Conservation (phyloP, 2,329 filamentous ascomycete genomes). For the Fusarium papillatum region DNA sequence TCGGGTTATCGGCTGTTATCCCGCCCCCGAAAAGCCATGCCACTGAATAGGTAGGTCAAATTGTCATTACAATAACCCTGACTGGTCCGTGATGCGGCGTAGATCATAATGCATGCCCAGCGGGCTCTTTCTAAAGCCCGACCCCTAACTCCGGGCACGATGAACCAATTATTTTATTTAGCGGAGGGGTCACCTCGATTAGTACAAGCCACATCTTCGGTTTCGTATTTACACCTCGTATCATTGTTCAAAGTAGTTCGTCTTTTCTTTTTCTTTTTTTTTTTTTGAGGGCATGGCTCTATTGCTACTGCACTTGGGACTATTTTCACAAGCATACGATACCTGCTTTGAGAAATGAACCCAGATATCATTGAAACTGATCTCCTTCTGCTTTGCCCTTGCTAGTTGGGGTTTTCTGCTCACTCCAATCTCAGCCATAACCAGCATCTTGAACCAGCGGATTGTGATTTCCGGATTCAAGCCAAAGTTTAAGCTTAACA, state of each 20-base stretch:
- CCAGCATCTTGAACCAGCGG: not conserved
- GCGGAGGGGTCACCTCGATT: not conserved
- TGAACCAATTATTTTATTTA: not conserved
- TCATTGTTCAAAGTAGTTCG: not conserved
- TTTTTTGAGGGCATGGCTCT: not conserved
- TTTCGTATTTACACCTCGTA: not conserved
- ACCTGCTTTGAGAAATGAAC: not conserved
- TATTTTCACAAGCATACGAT: not conserved
- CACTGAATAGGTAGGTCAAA: not conserved
- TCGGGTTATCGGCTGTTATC: not conserved
- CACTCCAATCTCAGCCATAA: not conserved
- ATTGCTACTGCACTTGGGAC: not conserved
- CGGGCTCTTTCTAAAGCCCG: not conserved
- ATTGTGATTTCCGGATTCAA: not conserved
- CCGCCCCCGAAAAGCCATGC: not conserved
- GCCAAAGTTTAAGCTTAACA: not conserved
- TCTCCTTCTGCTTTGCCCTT: not conserved
- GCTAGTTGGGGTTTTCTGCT: not conserved
- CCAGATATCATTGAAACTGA: not conserved
- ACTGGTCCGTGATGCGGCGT: not conserved
- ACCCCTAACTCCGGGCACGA: not conserved
- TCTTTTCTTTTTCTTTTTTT: too few species aligned
- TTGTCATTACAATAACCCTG: not conserved
- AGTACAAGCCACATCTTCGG: not conserved
- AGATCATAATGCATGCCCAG: not conserved